These are phyloP conservation scores for Cladosporium sp. DNA, from an alignment of 2,329 filamentous ascomycete species.

Conservation along the genomic window DNA sequence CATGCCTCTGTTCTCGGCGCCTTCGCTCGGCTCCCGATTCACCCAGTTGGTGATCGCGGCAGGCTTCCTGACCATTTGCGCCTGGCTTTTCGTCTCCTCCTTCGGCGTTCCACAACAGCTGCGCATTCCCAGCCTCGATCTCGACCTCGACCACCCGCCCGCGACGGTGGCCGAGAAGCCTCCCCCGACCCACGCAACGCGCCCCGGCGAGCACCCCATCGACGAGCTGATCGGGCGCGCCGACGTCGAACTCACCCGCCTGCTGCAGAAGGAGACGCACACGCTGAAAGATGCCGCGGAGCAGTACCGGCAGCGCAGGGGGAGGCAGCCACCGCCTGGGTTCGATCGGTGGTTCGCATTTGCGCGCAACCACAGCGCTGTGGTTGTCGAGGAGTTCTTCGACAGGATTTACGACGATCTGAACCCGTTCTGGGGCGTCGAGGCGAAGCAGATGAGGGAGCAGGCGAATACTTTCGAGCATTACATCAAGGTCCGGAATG, in stretches of 20 bases:
- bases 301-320: conserved; percentile 41
- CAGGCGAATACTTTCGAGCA: conserved; percentile 37
- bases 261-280: conserved; percentile 35
- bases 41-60: conserved; percentile 26
- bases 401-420: conserved; percentile 50
- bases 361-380: conserved; percentile 38
- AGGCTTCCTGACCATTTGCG: conserved; percentile 19
- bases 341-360: conserved; percentile 48
- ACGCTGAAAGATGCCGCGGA: conserved; percentile 36
- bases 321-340: conserved; percentile 47
- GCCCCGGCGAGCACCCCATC: conserved; percentile 34
- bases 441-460: conserved; percentile 38
- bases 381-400: conserved; percentile 49
- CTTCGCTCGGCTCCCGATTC: conserved; percentile 29
- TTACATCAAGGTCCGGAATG: conserved; percentile 39
- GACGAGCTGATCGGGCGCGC: conserved; percentile 35
- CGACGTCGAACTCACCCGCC: conserved; percentile 26
- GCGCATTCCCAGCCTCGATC: conserved; percentile 14
- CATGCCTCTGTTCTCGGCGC: conserved; percentile 21
- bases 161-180: not conserved
- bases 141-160: not conserved
- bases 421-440: conserved; percentile 46
- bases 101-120: conserved; percentile 19
- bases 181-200: conserved; percentile 5
- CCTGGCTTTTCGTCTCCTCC: conserved; percentile 22